Base-by-base conservation (phyloP, 2,329 filamentous ascomycete species). In the Penicillium oxalicum region DNA sequence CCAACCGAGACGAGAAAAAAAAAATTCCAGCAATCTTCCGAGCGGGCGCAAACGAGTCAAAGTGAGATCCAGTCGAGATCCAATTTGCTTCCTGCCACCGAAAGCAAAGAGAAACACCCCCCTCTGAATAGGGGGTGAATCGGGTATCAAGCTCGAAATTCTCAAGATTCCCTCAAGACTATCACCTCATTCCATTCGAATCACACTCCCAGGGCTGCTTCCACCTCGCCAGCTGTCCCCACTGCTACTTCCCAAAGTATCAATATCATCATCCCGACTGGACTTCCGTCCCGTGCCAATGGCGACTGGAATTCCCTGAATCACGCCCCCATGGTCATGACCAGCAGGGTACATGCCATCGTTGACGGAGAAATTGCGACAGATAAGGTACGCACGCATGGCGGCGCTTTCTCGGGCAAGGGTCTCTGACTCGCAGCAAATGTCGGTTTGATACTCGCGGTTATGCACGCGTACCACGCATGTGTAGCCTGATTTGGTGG, bases 381-480 rank as follows among this genome's bases (percentile, higher is more conserved):
- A 96, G 59, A 96, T 93, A 82, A 95, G 91, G 72, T 95, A 97
- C 49, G 91, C 91, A 54, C 90, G 87, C 81, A 94, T 94, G 52
- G 91, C 91, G 26, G 91, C 91, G 62, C 91, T 93, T 70, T 97
- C 91, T 65, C 90, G 88, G 40, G 91, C 91, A 57, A 95, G 77
- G 42, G 81, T 76, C 67, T 91, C 87, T 54, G 86, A 87, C 67
- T 87, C 83, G 73, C 93, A 95, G 55, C 85, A 81, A 34, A 87
- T 80, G 69, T 95, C 90, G 38, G 91, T 95, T 69, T 91, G 88
- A 74, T 96, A 97, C 75, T 95, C 89, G 65, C 91, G 87, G 61
- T 94, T 94, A 75, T 97, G 96, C 68, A 97, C 91, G 55, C 93
- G 81, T 49, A 95, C 91, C 50, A 90, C 84, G 75, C 91, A 96